These are phyloP conservation scores for Apophysomyces trapeziformis DNA, from an alignment of 371 early-diverging fungal genomes.

Conservation along the genomic window DNA sequence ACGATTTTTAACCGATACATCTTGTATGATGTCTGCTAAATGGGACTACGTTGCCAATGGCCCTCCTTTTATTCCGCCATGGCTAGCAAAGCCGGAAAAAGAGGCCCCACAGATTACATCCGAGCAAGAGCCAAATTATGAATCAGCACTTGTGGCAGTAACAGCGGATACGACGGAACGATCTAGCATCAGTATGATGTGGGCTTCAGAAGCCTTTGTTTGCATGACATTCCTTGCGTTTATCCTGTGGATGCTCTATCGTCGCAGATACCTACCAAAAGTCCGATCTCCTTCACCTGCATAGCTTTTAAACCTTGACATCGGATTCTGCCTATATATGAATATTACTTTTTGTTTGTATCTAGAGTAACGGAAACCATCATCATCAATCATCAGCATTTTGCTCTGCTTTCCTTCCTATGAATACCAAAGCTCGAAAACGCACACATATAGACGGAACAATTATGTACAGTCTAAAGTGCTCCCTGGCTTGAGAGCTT, in stretches of 20 bases:
- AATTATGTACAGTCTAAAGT: no score
- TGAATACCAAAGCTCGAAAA: no score
- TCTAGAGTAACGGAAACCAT: no score
- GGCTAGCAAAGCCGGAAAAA: not conserved
- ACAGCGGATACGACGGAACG: not conserved
- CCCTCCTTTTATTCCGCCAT: slow-evolving; percentile 29
- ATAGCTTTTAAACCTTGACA: not conserved
- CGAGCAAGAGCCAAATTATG: no score
- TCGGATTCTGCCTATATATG: no score
- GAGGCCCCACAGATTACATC: no score
- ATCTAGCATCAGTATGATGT: not conserved
- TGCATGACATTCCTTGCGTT: slow-evolving; percentile 5
- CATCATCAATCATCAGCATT: no score
- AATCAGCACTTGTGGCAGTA: no score
- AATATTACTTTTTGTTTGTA: no score
- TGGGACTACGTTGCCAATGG: slow-evolving; percentile 39
- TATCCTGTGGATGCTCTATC: not conserved
- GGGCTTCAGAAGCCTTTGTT: not conserved
- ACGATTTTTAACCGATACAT: slow-evolving; percentile 27
- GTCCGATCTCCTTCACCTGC: not conserved
- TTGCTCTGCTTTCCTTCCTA: no score
- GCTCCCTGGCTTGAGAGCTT: no score
- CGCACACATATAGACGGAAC: no score
- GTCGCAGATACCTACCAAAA: not conserved
- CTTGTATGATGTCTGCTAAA: slow-evolving; percentile 32